Percentiles rank a stretch among this genome's conserved stretches.
These are phyloP conservation scores for Coemansia sp. DNA, from an alignment of 192 early-diverging fungal genomes.

Conservation along the genomic window DNA sequence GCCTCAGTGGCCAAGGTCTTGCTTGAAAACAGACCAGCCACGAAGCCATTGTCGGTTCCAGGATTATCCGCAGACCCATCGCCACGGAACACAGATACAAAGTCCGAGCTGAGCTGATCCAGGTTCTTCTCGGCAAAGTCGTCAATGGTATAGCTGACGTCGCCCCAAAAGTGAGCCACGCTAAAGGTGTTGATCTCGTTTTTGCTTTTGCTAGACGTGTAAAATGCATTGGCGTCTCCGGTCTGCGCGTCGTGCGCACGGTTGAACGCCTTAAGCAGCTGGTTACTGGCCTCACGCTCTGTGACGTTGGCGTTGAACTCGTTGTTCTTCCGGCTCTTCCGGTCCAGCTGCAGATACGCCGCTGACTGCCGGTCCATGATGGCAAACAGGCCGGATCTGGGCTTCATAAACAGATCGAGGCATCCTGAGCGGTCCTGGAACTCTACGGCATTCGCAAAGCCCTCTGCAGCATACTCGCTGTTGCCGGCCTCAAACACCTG, in stretches of 20 bases:
- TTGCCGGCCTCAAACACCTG: conserved; percentile 69
- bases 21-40: conserved; percentile 74
- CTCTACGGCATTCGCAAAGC: conserved; percentile 41
- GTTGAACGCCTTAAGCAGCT: conserved; percentile 51
- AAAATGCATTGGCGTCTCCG: conserved; percentile 39
- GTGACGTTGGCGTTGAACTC: conserved; percentile 40
- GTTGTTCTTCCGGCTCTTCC: conserved; percentile 23
- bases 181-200: conserved; percentile 53
- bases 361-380: conserved; percentile 67
- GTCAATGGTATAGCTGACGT: conserved; percentile 67
- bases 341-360: conserved; percentile 36
- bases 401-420: conserved; percentile 68
- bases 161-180: conserved; percentile 51
- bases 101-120: conserved; percentile 78
- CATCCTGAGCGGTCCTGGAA: conserved; percentile 66
- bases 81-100: conserved; percentile 81
- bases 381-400: conserved; percentile 69
- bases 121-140: conserved; percentile 80
- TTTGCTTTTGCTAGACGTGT: conserved; percentile 48
- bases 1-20: conserved; percentile 70
- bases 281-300: conserved; percentile 43
- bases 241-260: conserved; percentile 36
- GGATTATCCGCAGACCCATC: conserved; percentile 49
- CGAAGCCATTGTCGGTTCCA: conserved; percentile 70
- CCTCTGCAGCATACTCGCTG: conserved; percentile 62